phyloP scores from a whole-genome alignment of 805 yeast genomes.

The Debaryomyces hansenii region DNA sequence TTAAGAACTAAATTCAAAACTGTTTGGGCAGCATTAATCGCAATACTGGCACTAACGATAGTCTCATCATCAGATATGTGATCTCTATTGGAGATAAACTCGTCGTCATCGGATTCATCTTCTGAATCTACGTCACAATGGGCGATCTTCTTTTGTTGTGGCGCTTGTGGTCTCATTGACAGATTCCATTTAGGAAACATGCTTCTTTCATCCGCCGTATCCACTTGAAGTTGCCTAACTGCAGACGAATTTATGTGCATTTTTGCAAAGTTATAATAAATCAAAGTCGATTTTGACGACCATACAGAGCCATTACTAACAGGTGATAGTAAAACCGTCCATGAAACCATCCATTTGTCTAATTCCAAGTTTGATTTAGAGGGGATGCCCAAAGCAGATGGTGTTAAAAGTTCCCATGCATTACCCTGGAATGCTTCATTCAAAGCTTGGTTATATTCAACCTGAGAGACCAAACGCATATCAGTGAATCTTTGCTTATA shows the following conservation, averaged over 20 bases:
- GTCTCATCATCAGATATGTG: constrained; percentile 33
- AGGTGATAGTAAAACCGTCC: constrained; percentile 70
- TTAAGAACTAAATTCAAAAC: constrained; percentile 58
- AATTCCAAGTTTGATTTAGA: constrained; percentile 64
- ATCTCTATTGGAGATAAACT: constrained; percentile 33
- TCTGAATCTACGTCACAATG: constrained; percentile 5
- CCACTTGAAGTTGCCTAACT: constrained; percentile 40
- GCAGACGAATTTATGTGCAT: constrained; percentile 65
- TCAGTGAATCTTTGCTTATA: constrained; percentile 35
- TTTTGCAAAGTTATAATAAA: constrained; percentile 72
- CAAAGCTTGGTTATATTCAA: constrained; percentile 65
- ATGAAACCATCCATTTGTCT: constrained; percentile 78
- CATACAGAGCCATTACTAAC: constrained; percentile 55
- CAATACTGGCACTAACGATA: constrained; percentile 46
- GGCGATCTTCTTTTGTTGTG: constrained; percentile 1
- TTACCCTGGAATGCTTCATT: constrained; percentile 55
- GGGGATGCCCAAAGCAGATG: constrained; percentile 65
- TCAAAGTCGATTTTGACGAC: constrained; percentile 69
- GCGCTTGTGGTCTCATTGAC: not conserved
- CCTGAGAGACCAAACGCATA: constrained; percentile 63
- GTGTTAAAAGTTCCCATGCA: constrained; percentile 62
- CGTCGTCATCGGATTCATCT: constrained; percentile 25
- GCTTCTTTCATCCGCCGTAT: constrained; percentile 22
- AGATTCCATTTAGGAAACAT: constrained; percentile 36
- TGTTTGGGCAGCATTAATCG: constrained; percentile 62